Conservation (phyloP, 2,329 filamentous ascomycete genomes). For the Teratosphaeria epicoccoides region DNA sequence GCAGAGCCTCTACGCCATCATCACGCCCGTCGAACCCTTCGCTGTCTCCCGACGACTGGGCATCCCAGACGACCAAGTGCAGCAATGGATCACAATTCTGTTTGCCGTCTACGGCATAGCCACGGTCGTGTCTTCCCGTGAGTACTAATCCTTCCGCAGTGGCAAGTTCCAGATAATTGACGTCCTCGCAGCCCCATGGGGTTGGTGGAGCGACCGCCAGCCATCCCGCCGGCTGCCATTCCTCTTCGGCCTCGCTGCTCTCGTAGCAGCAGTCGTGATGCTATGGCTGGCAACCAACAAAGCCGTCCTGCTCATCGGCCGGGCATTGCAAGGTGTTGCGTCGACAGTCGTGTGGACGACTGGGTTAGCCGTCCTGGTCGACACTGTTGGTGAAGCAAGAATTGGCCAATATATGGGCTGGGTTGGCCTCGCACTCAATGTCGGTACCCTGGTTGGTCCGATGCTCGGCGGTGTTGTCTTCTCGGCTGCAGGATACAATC, state of each 20-base stretch:
- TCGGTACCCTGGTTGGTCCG: slow-evolving; percentile 52
- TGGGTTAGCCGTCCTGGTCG: slow-evolving; percentile 58
- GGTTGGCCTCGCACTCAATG: slow-evolving; percentile 51
- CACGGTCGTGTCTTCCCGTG: slow-evolving; percentile 43
- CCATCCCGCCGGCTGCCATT: slow-evolving; percentile 51
- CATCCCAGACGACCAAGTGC: slow-evolving; percentile 31
- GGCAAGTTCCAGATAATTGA: neutral
- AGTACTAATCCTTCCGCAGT: neutral
- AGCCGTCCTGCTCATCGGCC: slow-evolving; percentile 48
- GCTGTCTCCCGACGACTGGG: slow-evolving; percentile 6
- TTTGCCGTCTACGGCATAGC: slow-evolving; percentile 60
- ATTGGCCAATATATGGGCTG: slow-evolving; percentile 58
- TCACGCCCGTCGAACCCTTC: slow-evolving; percentile 14
- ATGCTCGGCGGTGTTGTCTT: slow-evolving; percentile 59
- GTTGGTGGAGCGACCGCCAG: slow-evolving; percentile 49
- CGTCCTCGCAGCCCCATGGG: slow-evolving; percentile 27
- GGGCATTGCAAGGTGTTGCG: slow-evolving; percentile 55
- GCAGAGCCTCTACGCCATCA: slow-evolving; percentile 16
- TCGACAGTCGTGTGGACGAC: slow-evolving; percentile 63
- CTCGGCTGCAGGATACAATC: slow-evolving; percentile 31
- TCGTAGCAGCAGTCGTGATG: slow-evolving; percentile 52
- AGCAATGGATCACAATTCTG: slow-evolving; percentile 58
- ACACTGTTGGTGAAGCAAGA: slow-evolving; percentile 51
- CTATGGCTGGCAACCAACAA: slow-evolving; percentile 54
- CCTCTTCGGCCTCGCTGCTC: slow-evolving; percentile 49